phyloP scores from a whole-genome alignment of 805 yeast genomes.

The Brettanomyces custersianus region DNA sequence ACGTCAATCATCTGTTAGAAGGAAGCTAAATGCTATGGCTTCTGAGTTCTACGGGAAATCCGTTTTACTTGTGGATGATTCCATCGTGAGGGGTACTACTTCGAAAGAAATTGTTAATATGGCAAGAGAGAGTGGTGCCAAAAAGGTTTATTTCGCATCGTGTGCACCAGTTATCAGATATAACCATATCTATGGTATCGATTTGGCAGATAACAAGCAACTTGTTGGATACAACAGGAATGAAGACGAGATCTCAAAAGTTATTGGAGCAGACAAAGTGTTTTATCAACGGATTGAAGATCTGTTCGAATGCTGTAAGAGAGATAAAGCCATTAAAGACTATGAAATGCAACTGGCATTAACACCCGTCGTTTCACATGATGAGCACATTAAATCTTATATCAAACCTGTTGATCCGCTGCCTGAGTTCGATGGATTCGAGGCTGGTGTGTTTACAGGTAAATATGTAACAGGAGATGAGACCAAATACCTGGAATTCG shows the following conservation, averaged over 20 bases:
- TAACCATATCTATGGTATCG: slow-evolving; percentile 96
- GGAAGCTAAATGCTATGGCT: slow-evolving; percentile 94
- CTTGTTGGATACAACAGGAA: slow-evolving; percentile 78
- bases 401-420: slow-evolving; percentile 12
- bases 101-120: slow-evolving; percentile 91
- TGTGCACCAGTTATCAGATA: slow-evolving; percentile 97
- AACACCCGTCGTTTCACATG: slow-evolving; percentile 27
- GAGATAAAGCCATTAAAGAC: slow-evolving; percentile 21
- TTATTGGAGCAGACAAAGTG: slow-evolving; percentile 84
- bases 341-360: slow-evolving; percentile 25
- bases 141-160: slow-evolving; percentile 88
- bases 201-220: slow-evolving; percentile 90
- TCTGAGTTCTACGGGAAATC: slow-evolving; percentile 79
- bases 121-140: slow-evolving; percentile 99
- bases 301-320: slow-evolving; percentile 66
- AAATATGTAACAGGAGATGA: slow-evolving; percentile 91
- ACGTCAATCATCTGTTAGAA: slow-evolving; percentile 86
- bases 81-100: slow-evolving; percentile 96
- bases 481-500: slow-evolving; percentile 67
- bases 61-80: slow-evolving; percentile 90
- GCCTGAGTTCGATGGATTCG: slow-evolving; percentile 53
- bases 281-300: slow-evolving; percentile 83
- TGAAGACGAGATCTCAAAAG: slow-evolving; percentile 66
- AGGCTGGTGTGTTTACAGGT: slow-evolving; percentile 96
- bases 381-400: slow-evolving; percentile 21